A percentile compares a stretch with the other conserved stretches of the same genome.
phyloP scores from a whole-genome alignment of 495 filamentous ascomycete genomes.

The Corynascus novoguineensis region DNA sequence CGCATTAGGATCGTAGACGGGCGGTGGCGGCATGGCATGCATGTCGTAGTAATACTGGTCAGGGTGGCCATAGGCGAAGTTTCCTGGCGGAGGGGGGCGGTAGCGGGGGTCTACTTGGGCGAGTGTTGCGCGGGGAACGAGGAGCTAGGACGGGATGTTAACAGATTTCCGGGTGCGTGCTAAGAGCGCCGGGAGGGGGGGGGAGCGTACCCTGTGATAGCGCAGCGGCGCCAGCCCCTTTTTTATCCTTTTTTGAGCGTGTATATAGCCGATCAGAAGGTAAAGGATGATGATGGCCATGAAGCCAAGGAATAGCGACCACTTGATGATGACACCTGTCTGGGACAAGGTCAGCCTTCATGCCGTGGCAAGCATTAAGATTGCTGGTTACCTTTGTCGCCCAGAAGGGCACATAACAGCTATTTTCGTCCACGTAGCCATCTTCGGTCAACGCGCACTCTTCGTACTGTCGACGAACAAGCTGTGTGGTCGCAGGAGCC shows the following conservation, averaged over 20 bases:
- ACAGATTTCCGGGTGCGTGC: no score
- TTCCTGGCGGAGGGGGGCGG: slow-evolving; percentile 34
- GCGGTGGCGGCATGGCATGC: slow-evolving; percentile 53
- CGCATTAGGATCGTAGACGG: slow-evolving; percentile 44
- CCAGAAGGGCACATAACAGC: slow-evolving; percentile 41
- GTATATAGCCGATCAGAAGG: slow-evolving; percentile 56
- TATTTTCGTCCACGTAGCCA: slow-evolving; percentile 33
- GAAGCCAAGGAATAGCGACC: slow-evolving; percentile 56
- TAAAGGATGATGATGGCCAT: slow-evolving; percentile 48
- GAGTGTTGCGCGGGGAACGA: slow-evolving; percentile 52
- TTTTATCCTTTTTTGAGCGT: slow-evolving; percentile 59
- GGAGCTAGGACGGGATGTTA: slow-evolving; percentile 45
- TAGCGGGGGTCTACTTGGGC: slow-evolving; percentile 51
- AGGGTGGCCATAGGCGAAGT: slow-evolving; percentile 28
- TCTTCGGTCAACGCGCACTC: slow-evolving; percentile 20
- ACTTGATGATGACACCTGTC: slow-evolving; percentile 61
- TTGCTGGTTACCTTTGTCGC: slow-evolving; percentile 37
- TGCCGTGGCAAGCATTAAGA: not conserved
- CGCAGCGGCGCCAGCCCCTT: slow-evolving; percentile 54
- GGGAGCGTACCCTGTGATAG: slow-evolving; percentile 60
- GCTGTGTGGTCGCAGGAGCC: slow-evolving; percentile 1
- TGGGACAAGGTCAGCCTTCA: slow-evolving; percentile 21
- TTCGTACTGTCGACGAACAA: slow-evolving; percentile 14
- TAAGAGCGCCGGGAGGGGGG: no score
- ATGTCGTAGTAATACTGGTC: slow-evolving; percentile 42